Evolutionary conservation across 2,329 filamentous ascomycete genomes (phyloP).

Genomic region (Cercospora canescens): DNA sequence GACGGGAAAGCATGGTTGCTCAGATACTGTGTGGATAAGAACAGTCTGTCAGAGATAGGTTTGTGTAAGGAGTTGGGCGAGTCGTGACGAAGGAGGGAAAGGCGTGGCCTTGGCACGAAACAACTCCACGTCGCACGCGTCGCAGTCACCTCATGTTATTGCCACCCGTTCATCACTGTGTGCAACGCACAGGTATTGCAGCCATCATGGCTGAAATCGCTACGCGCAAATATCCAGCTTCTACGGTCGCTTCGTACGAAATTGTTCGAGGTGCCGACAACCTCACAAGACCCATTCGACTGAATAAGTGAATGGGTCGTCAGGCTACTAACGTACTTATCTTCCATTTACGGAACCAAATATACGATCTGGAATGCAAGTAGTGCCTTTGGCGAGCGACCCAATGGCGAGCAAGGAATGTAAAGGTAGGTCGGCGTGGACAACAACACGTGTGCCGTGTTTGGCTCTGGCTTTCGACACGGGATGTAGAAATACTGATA

Average conservation of each 20-base stretch:
- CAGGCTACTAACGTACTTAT: no score
- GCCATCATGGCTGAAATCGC: background rate
- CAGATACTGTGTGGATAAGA: background rate
- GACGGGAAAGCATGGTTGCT: constrained; percentile 36
- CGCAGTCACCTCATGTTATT: background rate
- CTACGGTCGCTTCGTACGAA: background rate
- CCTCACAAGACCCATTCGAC: background rate
- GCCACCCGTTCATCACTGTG: background rate
- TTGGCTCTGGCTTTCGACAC: no score
- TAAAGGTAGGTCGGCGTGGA: constrained; percentile 18
- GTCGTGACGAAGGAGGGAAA: background rate
- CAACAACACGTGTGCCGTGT: constrained; percentile 23
- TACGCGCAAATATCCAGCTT: background rate
- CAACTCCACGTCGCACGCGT: background rate
- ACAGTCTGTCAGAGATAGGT: background rate
- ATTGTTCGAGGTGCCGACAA: background rate
- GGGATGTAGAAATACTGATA: no score
- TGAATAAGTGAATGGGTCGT: no score
- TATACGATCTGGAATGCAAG: constrained; percentile 9
- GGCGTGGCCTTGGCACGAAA: background rate
- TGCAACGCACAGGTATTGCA: background rate
- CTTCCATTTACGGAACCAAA: no score
- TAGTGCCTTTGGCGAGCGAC: background rate
- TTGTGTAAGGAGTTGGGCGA: background rate
- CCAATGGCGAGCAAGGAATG: constrained; percentile 22